These are phyloP conservation scores for Fragilariopsis cylindrus DNA, from an alignment of 108 stramenopile genomes.

Conservation along the genomic window DNA sequence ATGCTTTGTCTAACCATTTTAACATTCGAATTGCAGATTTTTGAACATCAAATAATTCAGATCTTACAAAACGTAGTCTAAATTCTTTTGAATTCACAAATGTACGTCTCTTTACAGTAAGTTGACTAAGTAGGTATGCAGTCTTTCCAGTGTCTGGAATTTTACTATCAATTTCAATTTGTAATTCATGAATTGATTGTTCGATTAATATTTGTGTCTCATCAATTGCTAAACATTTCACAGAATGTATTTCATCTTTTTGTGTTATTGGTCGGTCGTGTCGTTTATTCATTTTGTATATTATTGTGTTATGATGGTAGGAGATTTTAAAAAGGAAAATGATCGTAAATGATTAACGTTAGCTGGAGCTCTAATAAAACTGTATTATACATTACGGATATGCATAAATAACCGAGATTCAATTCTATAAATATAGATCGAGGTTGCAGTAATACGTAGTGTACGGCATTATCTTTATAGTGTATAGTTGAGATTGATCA, in stretches of 20 bases:
- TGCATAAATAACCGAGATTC: too few relatives aligned
- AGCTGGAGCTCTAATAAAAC: too few relatives aligned
- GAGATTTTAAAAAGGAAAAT: too few relatives aligned
- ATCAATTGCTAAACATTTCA: not conserved
- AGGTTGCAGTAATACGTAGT: too few relatives aligned
- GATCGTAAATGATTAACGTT: too few relatives aligned
- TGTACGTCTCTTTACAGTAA: too few relatives aligned
- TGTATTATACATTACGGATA: too few relatives aligned
- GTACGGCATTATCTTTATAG: too few relatives aligned
- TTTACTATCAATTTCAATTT: not conserved
- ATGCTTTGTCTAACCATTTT: slow-evolving; percentile 30
- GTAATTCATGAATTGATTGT: slow-evolving; percentile 2
- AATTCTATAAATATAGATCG: too few relatives aligned
- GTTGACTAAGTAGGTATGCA: not conserved
- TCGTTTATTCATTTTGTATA: too few relatives aligned
- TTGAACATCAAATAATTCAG: slow-evolving; percentile 32
- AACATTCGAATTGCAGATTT: slow-evolving; percentile 32
- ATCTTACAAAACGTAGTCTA: slow-evolving; percentile 37
- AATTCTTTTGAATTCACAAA: slow-evolving; percentile 3
- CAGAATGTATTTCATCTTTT: slow-evolving; percentile 12
- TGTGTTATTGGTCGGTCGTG: not conserved
- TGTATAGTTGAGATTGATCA: too few relatives aligned
- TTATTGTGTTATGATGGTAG: too few relatives aligned
- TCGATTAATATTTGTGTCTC: slow-evolving; percentile 5
- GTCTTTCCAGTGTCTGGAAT: not conserved